A percentile compares a stretch with the other conserved stretches of the same genome.
Conservation (phyloP, 2,329 filamentous ascomycete species). For the Didymella glomerata region DNA sequence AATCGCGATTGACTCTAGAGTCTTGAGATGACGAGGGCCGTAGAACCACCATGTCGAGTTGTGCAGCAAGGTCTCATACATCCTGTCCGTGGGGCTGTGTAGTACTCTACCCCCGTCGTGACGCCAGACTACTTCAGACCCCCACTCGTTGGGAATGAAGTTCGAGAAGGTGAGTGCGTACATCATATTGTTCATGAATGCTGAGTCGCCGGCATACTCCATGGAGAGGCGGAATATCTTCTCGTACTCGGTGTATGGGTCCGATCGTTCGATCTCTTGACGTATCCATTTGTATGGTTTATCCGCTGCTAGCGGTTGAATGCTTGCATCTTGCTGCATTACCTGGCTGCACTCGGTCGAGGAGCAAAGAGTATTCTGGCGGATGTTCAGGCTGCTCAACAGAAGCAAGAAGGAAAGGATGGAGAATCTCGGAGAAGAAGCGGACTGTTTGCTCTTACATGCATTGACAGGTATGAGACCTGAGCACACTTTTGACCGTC, state of each 20-base stretch:
- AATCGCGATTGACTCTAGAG: background rate
- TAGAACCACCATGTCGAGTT: background rate
- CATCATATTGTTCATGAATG: background rate
- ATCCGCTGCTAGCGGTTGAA: background rate
- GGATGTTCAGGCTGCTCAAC: too few relatives aligned
- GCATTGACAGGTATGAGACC: too few relatives aligned
- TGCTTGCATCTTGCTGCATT: background rate
- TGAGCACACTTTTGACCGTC: too few relatives aligned
- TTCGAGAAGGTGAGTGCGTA: background rate
- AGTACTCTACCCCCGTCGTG: background rate
- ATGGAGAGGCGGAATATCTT: background rate
- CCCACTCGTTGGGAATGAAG: background rate
- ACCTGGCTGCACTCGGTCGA: too few relatives aligned
- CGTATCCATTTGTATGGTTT: background rate
- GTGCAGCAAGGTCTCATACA: background rate
- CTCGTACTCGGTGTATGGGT: background rate
- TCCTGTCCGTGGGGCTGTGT: background rate
- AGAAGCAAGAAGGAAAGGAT: too few relatives aligned
- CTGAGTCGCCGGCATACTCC: background rate
- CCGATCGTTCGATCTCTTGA: background rate
- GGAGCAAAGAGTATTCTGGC: too few relatives aligned
- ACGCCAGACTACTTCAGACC: background rate
- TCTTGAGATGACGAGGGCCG: background rate
- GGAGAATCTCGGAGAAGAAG: too few relatives aligned
- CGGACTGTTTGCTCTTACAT: too few relatives aligned